Conservation (phyloP, 2,329 filamentous ascomycete species). For the Albifimbria verrucaria region DNA sequence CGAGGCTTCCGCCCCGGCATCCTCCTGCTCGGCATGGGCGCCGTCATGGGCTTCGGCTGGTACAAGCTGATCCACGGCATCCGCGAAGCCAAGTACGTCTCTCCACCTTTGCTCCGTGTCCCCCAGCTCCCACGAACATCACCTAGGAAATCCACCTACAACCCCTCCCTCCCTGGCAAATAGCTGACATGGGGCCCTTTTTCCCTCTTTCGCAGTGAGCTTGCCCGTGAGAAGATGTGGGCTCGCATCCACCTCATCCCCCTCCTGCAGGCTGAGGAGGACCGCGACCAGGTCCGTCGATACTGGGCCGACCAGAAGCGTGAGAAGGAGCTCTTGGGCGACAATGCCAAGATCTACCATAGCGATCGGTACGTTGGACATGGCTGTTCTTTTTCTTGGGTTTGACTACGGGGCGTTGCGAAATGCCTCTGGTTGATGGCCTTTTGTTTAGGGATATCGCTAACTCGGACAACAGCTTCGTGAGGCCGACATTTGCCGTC, state of each 20-base stretch:
- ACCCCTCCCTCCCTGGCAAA: not conserved
- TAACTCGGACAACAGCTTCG: constrained; percentile 53
- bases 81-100: constrained; percentile 82
- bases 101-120: not conserved
- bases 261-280: constrained; percentile 91
- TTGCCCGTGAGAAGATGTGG: constrained; percentile 98
- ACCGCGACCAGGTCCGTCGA: constrained; percentile 88
- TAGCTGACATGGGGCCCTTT: constrained; percentile 7
- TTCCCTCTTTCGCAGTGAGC: constrained; percentile 59
- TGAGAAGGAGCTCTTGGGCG: constrained; percentile 86
- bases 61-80: constrained; percentile 80
- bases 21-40: constrained; percentile 72
- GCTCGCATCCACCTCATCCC: constrained; percentile 92
- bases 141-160: not conserved
- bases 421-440: no score
- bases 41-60: constrained; percentile 86
- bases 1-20: constrained; percentile 83
- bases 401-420: no score
- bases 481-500: constrained; percentile 75
- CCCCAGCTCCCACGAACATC: not conserved
- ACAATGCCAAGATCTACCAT: constrained; percentile 82
- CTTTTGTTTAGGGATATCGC: constrained; percentile 1
- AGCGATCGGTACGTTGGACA: constrained; percentile 70
- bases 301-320: constrained; percentile 82
- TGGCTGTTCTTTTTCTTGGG: no score